These are phyloP conservation scores for Paramecium tetraurelia DNA, from an alignment of 73 alveolate species.

Conservation along the genomic window DNA sequence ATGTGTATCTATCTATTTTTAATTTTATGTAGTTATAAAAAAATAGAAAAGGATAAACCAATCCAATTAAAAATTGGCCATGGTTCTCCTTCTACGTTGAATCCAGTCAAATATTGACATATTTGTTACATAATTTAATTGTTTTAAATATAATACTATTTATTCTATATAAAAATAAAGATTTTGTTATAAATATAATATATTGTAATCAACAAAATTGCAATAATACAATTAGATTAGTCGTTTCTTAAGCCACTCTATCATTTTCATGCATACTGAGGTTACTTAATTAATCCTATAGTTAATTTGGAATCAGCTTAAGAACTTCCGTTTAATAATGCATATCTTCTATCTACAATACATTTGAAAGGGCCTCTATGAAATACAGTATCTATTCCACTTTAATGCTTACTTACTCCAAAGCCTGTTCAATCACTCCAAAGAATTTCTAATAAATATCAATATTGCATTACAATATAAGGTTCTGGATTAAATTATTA, in stretches of 20 bases:
- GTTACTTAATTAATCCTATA: neutral
- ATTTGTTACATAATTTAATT: neutral
- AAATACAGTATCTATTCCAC: neutral
- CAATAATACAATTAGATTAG: neutral
- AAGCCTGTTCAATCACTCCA: neutral
- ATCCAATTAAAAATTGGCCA: slow-evolving; percentile 58
- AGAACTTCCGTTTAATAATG: neutral
- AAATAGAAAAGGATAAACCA: slow-evolving; percentile 58
- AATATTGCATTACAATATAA: neutral
- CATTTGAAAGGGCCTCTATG: neutral
- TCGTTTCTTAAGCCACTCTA: neutral
- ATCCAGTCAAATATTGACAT: slow-evolving; percentile 60
- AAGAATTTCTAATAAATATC: neutral
- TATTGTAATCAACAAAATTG: neutral
- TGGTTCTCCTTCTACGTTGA: slow-evolving; percentile 58
- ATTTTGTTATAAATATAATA: neutral
- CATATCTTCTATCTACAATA: neutral
- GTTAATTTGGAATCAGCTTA: neutral
- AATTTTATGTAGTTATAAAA: neutral
- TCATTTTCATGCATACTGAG: neutral
- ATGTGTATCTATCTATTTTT: neutral
- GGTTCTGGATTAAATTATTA: neutral
- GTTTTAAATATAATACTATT: neutral
- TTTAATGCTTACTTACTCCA: neutral
- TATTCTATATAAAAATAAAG: neutral